These are phyloP conservation scores for Benincasa hispida DNA, from an alignment of 306 rosid genomes.

Conservation along the genomic window DNA sequence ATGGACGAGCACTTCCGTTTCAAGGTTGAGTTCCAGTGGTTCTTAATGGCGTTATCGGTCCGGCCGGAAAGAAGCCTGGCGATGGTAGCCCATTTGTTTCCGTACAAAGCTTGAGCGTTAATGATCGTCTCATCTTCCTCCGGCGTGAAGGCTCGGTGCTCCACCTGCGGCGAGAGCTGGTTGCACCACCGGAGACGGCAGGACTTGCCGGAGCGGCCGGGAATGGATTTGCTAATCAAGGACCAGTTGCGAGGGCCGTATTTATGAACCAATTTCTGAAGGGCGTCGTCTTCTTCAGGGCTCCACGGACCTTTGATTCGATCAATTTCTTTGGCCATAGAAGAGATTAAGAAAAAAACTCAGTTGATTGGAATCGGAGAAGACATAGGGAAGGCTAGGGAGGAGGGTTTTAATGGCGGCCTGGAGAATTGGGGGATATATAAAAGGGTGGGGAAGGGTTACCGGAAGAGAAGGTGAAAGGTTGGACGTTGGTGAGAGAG, in stretches of 20 bases:
- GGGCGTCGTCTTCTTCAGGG: slow-evolving; percentile 76
- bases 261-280: slow-evolving; percentile 53
- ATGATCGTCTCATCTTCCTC: slow-evolving; percentile 90
- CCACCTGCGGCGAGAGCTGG: slow-evolving; percentile 91
- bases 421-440: neutral
- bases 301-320: slow-evolving; percentile 98
- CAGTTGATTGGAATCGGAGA: neutral
- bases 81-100: slow-evolving; percentile 96
- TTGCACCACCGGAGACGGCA: slow-evolving; percentile 95
- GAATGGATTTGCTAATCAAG: slow-evolving; percentile 65
- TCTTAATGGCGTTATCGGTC: slow-evolving; percentile 93
- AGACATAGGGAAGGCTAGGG: neutral
- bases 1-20: slow-evolving; percentile 61
- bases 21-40: slow-evolving; percentile 96
- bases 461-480: slow-evolving; percentile 2
- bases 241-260: slow-evolving; percentile 94
- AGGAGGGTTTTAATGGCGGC: neutral
- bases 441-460: neutral
- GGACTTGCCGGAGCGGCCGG: slow-evolving; percentile 86
- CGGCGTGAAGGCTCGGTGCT: slow-evolving; percentile 64
- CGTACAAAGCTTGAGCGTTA: slow-evolving; percentile 80
- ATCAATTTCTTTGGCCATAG: slow-evolving; percentile 44
- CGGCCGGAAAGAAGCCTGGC: slow-evolving; percentile 78
- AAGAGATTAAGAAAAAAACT: neutral
- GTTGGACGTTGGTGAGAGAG: neutral